Evolutionary conservation across 2,329 filamentous ascomycete species (phyloP), one percentile per base, ranked within the genome.

Genomic region (Septoria linicola): DNA sequence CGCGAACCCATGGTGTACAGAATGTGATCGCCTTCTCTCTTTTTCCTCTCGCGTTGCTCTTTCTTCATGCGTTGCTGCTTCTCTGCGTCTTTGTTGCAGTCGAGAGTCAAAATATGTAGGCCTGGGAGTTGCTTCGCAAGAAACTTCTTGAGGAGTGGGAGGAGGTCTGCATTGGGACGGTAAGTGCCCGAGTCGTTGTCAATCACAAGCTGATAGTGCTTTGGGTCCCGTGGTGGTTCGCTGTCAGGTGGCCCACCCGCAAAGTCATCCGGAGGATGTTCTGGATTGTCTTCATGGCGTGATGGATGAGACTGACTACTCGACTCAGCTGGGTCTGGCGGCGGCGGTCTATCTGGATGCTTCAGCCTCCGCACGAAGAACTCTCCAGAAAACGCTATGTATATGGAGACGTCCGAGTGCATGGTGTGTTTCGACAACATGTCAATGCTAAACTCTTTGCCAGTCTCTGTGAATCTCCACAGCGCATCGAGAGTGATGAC

Each of bases 161-260:
- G 78, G 8, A 88, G 77, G 8, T 83, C 78, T 49, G 87, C 86
- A 65, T 95, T 89, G 0, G 92, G 92, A 0, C 92, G 82, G 69
- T 97, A 97, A 0, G 92, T 97, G 8, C 92, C 92, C 48, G 85
- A 89, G 70, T 96, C 92, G 64, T 97, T 97, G 74, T 97, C 92
- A 65, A 97, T 96, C 58, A 93, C 76, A 7, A 97, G 80, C 67
- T 95, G 87, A 68, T 96, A 97, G 66, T 81, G 72, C 3, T 67
- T 63, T 0, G 81, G 81, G 46, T 84, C 78, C 4, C 68, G 76
- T 3, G 77, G 76, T 2, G 75, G 67, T 3, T 74, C 71, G 2
- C 67, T 60, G 23, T 65, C 45, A 1, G 74, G 70, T 2, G 75
- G 66, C 2, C 70, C 68, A 78, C 76, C 45, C 69, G 66, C n/a